These are phyloP conservation scores for Pouteria glomerata DNA, from an alignment of 148 eudicot genomes.

Conservation along the genomic window DNA sequence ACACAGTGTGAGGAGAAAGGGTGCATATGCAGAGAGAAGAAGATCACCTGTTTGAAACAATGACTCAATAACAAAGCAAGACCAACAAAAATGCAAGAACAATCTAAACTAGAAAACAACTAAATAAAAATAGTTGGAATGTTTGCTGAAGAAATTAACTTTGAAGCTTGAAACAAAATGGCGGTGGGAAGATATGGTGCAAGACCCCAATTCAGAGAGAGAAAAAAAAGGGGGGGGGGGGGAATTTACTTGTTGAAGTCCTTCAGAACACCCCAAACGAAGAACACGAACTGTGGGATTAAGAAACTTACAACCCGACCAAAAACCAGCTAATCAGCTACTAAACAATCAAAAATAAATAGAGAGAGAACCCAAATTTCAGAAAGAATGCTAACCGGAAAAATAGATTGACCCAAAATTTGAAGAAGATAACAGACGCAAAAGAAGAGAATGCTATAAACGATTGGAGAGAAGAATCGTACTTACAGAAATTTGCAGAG, in stretches of 20 bases:
- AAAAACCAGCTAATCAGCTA: background rate
- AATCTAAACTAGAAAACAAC: background rate
- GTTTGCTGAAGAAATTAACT: background rate
- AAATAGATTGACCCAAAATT: background rate
- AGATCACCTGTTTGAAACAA: constrained; percentile 2
- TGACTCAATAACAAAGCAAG: background rate
- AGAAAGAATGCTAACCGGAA: no score
- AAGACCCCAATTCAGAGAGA: background rate
- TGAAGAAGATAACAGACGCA: background rate
- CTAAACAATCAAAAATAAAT: no score
- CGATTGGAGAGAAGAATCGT: background rate
- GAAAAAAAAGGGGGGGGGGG: background rate
- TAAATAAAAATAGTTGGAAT: background rate
- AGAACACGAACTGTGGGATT: background rate
- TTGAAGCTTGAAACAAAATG: background rate
- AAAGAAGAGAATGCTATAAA: background rate
- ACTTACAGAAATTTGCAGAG: constrained; percentile 5
- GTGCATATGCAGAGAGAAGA: background rate
- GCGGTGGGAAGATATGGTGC: background rate
- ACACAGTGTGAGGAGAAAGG: background rate
- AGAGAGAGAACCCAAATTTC: background rate
- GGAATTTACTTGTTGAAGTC: no score
- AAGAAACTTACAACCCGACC: background rate
- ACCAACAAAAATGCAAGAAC: background rate
- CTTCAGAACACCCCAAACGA: no score